Percentiles rank a stretch among this genome's conserved stretches.
phyloP scores from a whole-genome alignment of 495 filamentous ascomycete species.

The Pseudotulostoma volvatum region DNA sequence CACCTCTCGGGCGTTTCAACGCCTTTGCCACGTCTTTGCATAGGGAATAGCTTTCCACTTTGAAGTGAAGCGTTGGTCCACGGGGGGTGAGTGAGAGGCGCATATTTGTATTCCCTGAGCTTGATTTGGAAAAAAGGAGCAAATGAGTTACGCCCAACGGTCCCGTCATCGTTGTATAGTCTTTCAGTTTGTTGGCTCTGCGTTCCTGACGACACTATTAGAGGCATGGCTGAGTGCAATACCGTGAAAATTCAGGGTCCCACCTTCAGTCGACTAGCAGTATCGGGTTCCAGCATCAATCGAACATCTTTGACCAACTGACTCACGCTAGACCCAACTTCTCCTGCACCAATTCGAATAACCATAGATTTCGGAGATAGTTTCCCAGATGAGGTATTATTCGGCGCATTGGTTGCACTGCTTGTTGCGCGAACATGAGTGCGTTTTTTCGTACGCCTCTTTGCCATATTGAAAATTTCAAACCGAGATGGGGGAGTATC shows the following conservation, averaged over 20 bases:
- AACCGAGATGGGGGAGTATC: background rate
- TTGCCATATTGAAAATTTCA: constrained; percentile 52
- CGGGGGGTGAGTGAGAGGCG: constrained; percentile 76
- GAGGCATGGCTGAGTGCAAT: background rate
- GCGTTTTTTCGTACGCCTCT: constrained; percentile 70
- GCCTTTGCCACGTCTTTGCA: constrained; percentile 75
- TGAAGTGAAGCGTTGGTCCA: constrained; percentile 84
- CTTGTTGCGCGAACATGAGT: constrained; percentile 62
- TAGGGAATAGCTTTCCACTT: constrained; percentile 91
- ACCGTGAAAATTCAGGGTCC: background rate
- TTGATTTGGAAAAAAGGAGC: constrained; percentile 82
- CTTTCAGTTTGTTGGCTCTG: constrained; percentile 72
- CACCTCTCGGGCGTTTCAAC: constrained; percentile 62
- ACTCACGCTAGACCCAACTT: constrained; percentile 80
- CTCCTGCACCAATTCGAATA: constrained; percentile 85
- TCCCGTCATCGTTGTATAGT: constrained; percentile 92
- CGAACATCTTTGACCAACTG: constrained; percentile 88
- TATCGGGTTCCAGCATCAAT: constrained; percentile 87
- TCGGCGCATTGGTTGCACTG: constrained; percentile 35
- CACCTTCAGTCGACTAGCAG: constrained; percentile 64
- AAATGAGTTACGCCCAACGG: constrained; percentile 89
- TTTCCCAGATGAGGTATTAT: constrained; percentile 29
- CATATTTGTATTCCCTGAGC: constrained; percentile 81
- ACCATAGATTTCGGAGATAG: constrained; percentile 91
- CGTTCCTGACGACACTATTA: constrained; percentile 42